These are phyloP conservation scores for Geranium rotundifolium DNA, from an alignment of 345 rosid genomes.

Conservation along the genomic window DNA sequence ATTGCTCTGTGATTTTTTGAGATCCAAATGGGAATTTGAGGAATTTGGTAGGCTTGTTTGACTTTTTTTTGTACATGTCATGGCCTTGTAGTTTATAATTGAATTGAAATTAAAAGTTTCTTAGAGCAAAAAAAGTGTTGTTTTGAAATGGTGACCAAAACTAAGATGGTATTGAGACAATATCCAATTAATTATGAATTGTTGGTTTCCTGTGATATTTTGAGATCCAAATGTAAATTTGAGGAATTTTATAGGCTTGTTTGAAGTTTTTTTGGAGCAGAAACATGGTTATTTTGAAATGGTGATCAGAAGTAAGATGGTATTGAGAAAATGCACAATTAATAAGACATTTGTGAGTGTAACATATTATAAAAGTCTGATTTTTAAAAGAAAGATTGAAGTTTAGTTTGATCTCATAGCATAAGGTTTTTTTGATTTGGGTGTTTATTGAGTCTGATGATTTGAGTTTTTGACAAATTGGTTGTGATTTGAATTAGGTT, in stretches of 20 bases:
- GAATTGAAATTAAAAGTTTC: too few relatives aligned
- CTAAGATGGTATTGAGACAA: too few relatives aligned
- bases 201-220: background rate
- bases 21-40: background rate
- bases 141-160: background rate
- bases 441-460: too few relatives aligned
- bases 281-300: too few relatives aligned
- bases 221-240: background rate
- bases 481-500: slow-evolving; percentile 1
- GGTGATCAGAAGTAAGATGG: too few relatives aligned
- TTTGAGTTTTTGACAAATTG: too few relatives aligned
- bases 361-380: background rate
- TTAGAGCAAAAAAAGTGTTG: background rate
- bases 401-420: background rate
- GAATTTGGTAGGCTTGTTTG: background rate
- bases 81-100: background rate
- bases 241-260: too few relatives aligned
- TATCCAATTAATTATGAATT: too few relatives aligned
- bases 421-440: too few relatives aligned
- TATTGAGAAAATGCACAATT: background rate
- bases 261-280: too few relatives aligned
- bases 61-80: background rate
- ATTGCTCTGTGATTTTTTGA: background rate
- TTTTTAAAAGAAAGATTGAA: background rate
- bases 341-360: background rate